These are phyloP conservation scores for Akanthomyces uredinophilus DNA, from an alignment of 2,329 filamentous ascomycete species.

Conservation along the genomic window DNA sequence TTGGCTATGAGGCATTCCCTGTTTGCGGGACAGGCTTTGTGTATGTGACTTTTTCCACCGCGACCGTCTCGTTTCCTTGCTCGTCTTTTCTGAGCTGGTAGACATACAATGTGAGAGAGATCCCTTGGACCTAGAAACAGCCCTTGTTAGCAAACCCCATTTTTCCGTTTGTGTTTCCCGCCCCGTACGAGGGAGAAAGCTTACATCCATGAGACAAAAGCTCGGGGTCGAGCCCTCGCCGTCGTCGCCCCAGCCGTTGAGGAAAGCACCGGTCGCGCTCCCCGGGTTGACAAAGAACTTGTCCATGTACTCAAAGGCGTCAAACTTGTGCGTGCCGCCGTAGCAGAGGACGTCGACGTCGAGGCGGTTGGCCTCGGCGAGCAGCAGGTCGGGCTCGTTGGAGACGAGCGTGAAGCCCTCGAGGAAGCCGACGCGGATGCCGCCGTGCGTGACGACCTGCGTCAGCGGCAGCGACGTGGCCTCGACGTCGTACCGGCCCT, in stretches of 20 bases:
- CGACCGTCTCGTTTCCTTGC: conserved; percentile 71
- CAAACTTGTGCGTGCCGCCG: conserved; percentile 63
- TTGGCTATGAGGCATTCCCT: conserved; percentile 41
- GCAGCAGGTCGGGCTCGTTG: conserved; percentile 59
- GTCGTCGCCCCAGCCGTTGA: conserved; percentile 51
- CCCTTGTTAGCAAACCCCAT: conserved; percentile 22
- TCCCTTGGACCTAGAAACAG: conserved; percentile 73
- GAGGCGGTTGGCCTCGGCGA: conserved; percentile 63
- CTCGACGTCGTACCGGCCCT: conserved; percentile 62
- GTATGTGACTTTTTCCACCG: conserved; percentile 81
- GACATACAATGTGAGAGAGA: conserved; percentile 91
- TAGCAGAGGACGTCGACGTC: conserved; percentile 66
- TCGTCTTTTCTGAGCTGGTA: conserved; percentile 78
- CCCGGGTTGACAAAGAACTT: conserved; percentile 70
- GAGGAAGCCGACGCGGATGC: conserved; percentile 60
- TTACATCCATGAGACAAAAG: conserved; percentile 96
- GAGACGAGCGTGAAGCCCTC: conserved; percentile 65
- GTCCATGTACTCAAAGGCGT: conserved; percentile 69
- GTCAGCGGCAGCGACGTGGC: conserved; percentile 60
- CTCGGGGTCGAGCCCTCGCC: conserved; percentile 77
- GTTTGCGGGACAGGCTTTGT: conserved; percentile 66
- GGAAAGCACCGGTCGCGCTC: conserved; percentile 59
- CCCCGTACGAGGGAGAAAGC: conserved; percentile 33
- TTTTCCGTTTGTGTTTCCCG: background rate
- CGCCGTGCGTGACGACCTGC: conserved; percentile 61